Percentiles rank a stretch among this genome's conserved stretches.
Evolutionary conservation across 202 grass and related monocot species (phyloP).

Genomic region (Setaria viridis): DNA sequence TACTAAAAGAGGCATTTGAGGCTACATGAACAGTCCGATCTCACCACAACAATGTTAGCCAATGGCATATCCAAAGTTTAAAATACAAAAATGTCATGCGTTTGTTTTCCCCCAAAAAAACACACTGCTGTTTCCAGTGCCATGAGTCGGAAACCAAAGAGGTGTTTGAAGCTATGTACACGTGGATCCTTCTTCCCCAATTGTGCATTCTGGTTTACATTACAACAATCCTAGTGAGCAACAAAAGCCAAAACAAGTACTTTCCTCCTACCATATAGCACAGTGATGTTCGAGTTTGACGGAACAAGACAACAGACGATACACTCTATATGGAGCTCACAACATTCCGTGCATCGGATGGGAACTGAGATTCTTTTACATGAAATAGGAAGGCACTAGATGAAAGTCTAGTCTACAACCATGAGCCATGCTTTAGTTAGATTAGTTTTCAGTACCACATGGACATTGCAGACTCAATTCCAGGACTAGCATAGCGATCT

Average conservation of each 20-base stretch:
- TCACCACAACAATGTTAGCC: neutral
- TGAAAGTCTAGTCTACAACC: neutral
- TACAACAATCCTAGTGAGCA: conserved; percentile 18
- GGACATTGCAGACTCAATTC: neutral
- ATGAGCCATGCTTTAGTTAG: neutral
- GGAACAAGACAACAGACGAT: neutral
- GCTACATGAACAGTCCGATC: neutral
- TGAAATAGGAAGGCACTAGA: conserved; percentile 24
- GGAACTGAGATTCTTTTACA: neutral
- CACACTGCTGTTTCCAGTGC: neutral
- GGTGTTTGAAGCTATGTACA: neutral
- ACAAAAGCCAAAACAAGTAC: conserved; percentile 1
- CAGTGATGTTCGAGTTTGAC: neutral
- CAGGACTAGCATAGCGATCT: conserved; percentile 24
- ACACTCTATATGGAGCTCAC: neutral
- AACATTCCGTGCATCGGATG: neutral
- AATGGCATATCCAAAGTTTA: neutral
- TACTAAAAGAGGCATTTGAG: neutral
- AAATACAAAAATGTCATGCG: neutral
- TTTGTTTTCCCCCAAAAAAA: neutral
- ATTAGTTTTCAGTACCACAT: conserved; percentile 1
- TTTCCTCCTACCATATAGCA: conserved; percentile 26
- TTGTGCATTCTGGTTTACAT: neutral
- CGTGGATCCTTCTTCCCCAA: conserved; percentile 12
- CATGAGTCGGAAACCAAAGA: neutral